Base-by-base conservation (phyloP, 1,139 yeast genomes). In the Kodamaea arcana region DNA sequence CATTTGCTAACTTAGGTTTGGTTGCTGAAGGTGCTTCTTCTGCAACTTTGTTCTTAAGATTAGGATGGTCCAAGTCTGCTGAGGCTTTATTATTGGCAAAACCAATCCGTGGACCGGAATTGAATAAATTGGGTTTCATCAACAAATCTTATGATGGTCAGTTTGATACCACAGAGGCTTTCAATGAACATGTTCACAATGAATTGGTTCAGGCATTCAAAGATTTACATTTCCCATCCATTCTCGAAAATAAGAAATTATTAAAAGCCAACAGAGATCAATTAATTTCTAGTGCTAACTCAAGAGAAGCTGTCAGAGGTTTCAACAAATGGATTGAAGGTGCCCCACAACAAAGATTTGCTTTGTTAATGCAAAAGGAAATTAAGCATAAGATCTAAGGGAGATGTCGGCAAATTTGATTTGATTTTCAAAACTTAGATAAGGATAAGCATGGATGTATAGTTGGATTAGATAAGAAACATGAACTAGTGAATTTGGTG, bases 11-110 rank as follows among this genome's bases (percentile, higher is more conserved):
- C 54, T 72, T 87, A 50, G 95, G 95, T 2, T 71, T 87, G 48
- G 92, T 84, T 4, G 78, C 86, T 40, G 97, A 87, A 59, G 95
- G 95, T 39, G 87, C 80, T 5, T 65, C 87, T 3, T 78, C 88
- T 8, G 75, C 78, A 15, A 76, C 92, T 9, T 66, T 87, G 37
- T 78, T 83, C 27, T 59, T 69, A 47, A 72, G 94, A 51, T 65
- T 87, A 42, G 95, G 95, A 2, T 67, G 81, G 66, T 79, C 87
- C 42, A 72, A 70, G 46, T 80, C 94, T 16, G 70, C 81, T 35
- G 94, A 86, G 56, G 87, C 88, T 1, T 63, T 87, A 31, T 64
- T 86, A 42, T 71, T 83, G 38, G 78, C 88, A 4, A 75, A 75
- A 53, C 88, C 86, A 16, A 72, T 87, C 34, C 48, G 57, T 2